Evolutionary conservation across 257 asterid genomes (phyloP).

Genomic region (Knoxia roxburghii): DNA sequence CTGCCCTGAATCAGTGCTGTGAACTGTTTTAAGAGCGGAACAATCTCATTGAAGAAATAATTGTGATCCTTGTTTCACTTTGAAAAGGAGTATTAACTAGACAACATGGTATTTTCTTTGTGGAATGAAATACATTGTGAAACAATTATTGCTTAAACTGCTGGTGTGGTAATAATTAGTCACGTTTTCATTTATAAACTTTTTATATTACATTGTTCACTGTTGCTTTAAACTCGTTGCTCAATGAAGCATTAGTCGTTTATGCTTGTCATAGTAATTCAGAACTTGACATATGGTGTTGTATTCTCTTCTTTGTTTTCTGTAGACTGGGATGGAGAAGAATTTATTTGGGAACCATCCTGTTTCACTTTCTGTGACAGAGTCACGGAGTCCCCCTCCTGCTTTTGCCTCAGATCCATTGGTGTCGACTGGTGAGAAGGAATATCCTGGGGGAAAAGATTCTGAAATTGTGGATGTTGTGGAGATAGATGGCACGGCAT

Average conservation of each 20-base stretch:
- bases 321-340: constrained; percentile 86
- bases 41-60: too few species aligned
- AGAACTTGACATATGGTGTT: background rate
- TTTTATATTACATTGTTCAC: background rate
- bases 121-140: background rate
- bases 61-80: background rate
- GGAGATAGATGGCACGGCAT: constrained; percentile 55
- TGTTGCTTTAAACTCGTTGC: background rate
- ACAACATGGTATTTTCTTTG: background rate
- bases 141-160: background rate
- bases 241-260: background rate
- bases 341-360: constrained; percentile 87
- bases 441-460: constrained; percentile 34
- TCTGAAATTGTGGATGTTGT: constrained; percentile 44
- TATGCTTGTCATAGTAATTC: background rate
- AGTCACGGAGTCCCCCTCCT: constrained; percentile 71
- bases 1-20: background rate
- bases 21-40: background rate
- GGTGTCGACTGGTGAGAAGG: constrained; percentile 30
- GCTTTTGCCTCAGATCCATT: constrained; percentile 83
- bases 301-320: constrained; percentile 5
- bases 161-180: background rate
- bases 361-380: constrained; percentile 52
- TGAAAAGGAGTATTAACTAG: background rate
- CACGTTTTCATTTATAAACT: background rate